Percentiles rank a stretch among this genome's conserved stretches.
Evolutionary conservation across 352 stramenopile species (phyloP).

Genomic region (Phytophthora idaei): DNA sequence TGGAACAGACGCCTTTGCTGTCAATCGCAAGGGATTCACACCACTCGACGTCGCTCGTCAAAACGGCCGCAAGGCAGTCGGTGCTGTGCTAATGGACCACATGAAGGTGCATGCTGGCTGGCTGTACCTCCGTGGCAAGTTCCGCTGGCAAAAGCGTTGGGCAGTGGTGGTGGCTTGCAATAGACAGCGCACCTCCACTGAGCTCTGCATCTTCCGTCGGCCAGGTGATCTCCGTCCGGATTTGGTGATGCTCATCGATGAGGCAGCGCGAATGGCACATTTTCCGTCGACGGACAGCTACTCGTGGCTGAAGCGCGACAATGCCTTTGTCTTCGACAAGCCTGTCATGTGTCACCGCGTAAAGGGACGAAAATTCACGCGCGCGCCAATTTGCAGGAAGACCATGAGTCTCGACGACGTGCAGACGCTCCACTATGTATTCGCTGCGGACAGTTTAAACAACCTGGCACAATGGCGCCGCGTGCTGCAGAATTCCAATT

Average conservation of each 20-base stretch:
- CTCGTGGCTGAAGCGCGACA: conserved; percentile 44
- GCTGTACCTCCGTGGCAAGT: conserved; percentile 48
- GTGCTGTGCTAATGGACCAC: conserved; percentile 51
- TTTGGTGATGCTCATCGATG: conserved; percentile 48
- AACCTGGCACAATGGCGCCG: conserved; percentile 45
- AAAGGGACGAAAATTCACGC: conserved; percentile 41
- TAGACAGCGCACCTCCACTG: conserved; percentile 45
- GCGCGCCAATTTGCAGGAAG: conserved; percentile 45
- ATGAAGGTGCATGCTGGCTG: conserved; percentile 64
- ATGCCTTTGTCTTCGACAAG: conserved; percentile 54
- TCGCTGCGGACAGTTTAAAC: conserved; percentile 49
- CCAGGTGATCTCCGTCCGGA: conserved; percentile 33
- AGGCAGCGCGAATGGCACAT: conserved; percentile 31
- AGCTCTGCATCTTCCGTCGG: conserved; percentile 61
- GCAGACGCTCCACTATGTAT: conserved; percentile 42
- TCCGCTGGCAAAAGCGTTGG: conserved; percentile 74
- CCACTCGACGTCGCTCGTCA: conserved; percentile 70
- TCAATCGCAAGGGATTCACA: conserved; percentile 66
- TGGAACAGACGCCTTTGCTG: conserved; percentile 50
- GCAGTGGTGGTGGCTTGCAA: conserved; percentile 66
- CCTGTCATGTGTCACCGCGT: conserved; percentile 48
- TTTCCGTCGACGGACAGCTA: conserved; percentile 38
- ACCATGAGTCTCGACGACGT: conserved; percentile 49
- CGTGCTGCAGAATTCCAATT: conserved; percentile 38
- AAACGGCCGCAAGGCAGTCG: conserved; percentile 45